Conservation (phyloP, 345 rosid species). For the Schrenkiella parvula region DNA sequence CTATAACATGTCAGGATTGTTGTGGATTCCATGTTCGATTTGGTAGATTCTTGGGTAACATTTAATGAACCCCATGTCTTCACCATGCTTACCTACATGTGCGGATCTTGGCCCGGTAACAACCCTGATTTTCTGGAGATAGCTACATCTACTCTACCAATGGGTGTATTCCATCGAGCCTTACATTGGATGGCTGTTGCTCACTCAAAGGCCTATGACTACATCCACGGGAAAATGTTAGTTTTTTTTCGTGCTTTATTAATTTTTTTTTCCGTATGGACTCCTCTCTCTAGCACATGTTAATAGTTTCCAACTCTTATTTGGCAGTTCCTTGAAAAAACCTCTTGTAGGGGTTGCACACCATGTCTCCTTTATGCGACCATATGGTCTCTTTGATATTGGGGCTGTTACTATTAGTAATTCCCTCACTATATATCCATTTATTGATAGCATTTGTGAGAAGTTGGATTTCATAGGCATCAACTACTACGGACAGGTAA, state of each 20-base stretch:
- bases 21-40: conserved; percentile 66
- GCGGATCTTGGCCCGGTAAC: conserved; percentile 99
- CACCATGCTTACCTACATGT: conserved; percentile 85
- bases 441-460: conserved; percentile 58
- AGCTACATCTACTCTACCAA: conserved; percentile 83
- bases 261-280: no score
- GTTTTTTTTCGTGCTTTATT: no score
- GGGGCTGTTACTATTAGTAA: conserved; percentile 74
- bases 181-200: conserved; percentile 88
- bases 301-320: conserved; percentile 11
- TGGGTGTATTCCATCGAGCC: conserved; percentile 77
- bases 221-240: conserved; percentile 66
- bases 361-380: conserved; percentile 87
- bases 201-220: conserved; percentile 77
- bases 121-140: conserved; percentile 87
- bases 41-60: conserved; percentile 88
- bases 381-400: conserved; percentile 85
- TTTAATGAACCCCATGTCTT: conserved; percentile 96
- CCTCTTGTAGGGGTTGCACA: conserved; percentile 80
- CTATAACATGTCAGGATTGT: conserved; percentile 61
- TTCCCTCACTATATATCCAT: conserved; percentile 74
- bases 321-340: conserved; percentile 25
- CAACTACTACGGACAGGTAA: conserved; percentile 96
- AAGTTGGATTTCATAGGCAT: conserved; percentile 89
- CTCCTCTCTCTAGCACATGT: not conserved